A percentile compares a stretch with the other conserved stretches of the same genome.
Conservation (phyloP, 1,139 yeast genomes). For the Magnusiomyces ingens region DNA sequence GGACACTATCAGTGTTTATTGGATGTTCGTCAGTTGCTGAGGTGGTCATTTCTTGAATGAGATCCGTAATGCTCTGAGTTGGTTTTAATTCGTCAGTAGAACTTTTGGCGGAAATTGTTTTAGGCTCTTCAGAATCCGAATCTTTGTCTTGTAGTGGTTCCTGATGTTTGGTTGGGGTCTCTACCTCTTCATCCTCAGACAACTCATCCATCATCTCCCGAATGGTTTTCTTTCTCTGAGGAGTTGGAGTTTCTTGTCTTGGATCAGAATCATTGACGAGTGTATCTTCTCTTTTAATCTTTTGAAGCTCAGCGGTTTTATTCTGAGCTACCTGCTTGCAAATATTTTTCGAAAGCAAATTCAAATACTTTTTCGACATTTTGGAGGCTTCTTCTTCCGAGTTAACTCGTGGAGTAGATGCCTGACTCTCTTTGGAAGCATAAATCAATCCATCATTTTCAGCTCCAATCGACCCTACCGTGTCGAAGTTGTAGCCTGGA, state of each 20-base stretch:
- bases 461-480: too few relatives aligned
- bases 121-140: not conserved
- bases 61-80: not conserved
- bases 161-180: not conserved
- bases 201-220: conserved; percentile 2
- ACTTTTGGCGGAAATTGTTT: not conserved
- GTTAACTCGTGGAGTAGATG: too few relatives aligned
- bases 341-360: too few relatives aligned
- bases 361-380: too few relatives aligned
- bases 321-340: too few relatives aligned
- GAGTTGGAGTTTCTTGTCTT: not conserved
- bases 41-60: not conserved
- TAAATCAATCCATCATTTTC: too few relatives aligned
- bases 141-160: not conserved
- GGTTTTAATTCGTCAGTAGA: not conserved
- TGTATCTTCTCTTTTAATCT: too few relatives aligned
- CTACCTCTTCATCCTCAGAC: not conserved
- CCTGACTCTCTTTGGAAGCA: too few relatives aligned
- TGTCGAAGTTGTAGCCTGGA: not conserved
- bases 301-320: too few relatives aligned
- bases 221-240: not conserved
- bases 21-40: not conserved
- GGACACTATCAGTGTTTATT: not conserved
- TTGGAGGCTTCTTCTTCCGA: too few relatives aligned
- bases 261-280: not conserved